Percentiles rank a stretch among this genome's conserved stretches.
Conservation (phyloP, 176 grass and related monocot genomes). For the Miscanthus lutarioriparius region DNA sequence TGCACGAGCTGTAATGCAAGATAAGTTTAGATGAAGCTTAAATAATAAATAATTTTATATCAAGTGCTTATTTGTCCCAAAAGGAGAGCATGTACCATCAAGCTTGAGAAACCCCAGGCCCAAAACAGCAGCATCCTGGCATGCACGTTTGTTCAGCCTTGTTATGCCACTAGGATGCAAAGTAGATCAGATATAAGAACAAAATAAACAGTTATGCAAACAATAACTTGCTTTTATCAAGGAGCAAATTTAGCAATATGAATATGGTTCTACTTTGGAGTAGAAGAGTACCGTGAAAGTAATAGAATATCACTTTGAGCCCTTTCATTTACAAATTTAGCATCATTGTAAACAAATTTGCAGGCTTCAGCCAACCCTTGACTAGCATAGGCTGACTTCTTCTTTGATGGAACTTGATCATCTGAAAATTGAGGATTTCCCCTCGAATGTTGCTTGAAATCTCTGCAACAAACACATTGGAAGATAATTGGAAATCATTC, state of each 20-base stretch:
- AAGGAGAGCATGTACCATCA: conserved; percentile 64
- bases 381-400: conserved; percentile 44
- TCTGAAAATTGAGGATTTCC: conserved; percentile 44
- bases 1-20: conserved; percentile 69
- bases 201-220: not conserved
- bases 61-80: not conserved
- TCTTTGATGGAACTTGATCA: conserved; percentile 32
- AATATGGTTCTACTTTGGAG: not conserved
- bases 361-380: conserved; percentile 79
- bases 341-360: conserved; percentile 92
- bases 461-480: conserved; percentile 29
- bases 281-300: conserved; percentile 73
- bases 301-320: conserved; percentile 88
- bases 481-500: not conserved
- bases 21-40: conserved; percentile 34
- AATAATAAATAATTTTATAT: conserved; percentile 1
- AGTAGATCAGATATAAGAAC: conserved; percentile 22
- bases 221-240: not conserved
- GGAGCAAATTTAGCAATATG: not conserved
- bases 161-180: conserved; percentile 72
- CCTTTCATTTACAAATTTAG: conserved; percentile 98
- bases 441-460: conserved; percentile 34
- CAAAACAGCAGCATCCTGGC: conserved; percentile 88
- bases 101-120: conserved; percentile 84
- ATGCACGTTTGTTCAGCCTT: conserved; percentile 86